A percentile compares a stretch with the other conserved stretches of the same genome.
Conservation (phyloP, 805 yeast species). For the Kazachstania bromeliacearum region DNA sequence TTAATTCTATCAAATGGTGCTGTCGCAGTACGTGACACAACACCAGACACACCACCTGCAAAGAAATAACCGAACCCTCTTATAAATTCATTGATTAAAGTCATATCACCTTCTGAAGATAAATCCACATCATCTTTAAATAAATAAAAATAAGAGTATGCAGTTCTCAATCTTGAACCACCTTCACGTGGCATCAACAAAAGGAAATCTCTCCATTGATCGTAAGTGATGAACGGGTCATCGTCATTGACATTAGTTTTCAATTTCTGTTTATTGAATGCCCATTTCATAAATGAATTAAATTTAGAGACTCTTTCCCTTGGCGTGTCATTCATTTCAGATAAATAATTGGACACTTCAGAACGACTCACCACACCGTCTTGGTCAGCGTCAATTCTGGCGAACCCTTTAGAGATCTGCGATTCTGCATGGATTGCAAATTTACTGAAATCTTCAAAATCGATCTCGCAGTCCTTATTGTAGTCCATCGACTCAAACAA, state of each 20-base stretch:
- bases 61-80: conserved; percentile 84
- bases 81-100: conserved; percentile 65
- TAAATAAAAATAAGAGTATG: conserved; percentile 50
- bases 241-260: conserved; percentile 18
- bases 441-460: conserved; percentile 54
- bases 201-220: conserved; percentile 78
- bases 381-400: conserved; percentile 55
- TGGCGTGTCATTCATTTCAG: background rate
- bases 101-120: conserved; percentile 87
- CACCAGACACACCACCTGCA: conserved; percentile 95
- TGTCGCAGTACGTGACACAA: conserved; percentile 88
- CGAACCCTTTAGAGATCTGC: conserved; percentile 62
- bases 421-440: conserved; percentile 60
- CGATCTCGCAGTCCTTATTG: conserved; percentile 47
- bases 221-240: conserved; percentile 65
- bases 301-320: conserved; percentile 6
- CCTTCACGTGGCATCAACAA: conserved; percentile 71
- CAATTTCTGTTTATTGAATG: conserved; percentile 13
- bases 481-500: conserved; percentile 53
- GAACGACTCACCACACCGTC: conserved; percentile 60
- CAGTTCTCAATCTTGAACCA: conserved; percentile 73
- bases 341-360: conserved; percentile 60
- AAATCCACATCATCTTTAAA: conserved; percentile 72
- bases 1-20: conserved; percentile 96
- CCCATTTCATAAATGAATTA: conserved; percentile 25